A percentile compares a stretch with the other conserved stretches of the same genome.
phyloP scores from a whole-genome alignment of 306 rosid species.

The Prunus mume region DNA sequence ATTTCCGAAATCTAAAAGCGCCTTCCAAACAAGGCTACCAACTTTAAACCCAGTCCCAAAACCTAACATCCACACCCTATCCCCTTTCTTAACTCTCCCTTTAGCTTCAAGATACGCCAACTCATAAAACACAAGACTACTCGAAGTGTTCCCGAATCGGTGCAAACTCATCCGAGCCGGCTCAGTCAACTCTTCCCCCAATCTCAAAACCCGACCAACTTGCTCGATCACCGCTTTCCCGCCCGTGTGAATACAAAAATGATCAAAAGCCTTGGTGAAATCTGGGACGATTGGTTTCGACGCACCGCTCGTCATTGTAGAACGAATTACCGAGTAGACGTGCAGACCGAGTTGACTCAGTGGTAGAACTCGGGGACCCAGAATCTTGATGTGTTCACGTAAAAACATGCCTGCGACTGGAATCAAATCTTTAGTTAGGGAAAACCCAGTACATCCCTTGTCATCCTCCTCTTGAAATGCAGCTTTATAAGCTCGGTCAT shows the following conservation, averaged over 20 bases:
- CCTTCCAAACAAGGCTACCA: slow-evolving; percentile 27
- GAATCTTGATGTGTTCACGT: slow-evolving; percentile 11
- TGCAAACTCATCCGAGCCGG: slow-evolving; percentile 29
- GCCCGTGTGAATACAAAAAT: slow-evolving; percentile 29
- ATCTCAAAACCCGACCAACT: slow-evolving; percentile 9
- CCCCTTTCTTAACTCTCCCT: slow-evolving; percentile 16
- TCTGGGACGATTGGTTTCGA: slow-evolving; percentile 12
- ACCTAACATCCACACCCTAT: slow-evolving; percentile 26
- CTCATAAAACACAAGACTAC: slow-evolving; percentile 29
- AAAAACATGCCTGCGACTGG: slow-evolving; percentile 1
- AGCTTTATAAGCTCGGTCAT: slow-evolving; percentile 14
- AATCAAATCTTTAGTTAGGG: slow-evolving; percentile 7
- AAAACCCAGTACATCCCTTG: slow-evolving; percentile 1
- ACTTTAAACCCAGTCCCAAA: slow-evolving; percentile 31
- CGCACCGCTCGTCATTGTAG: background rate
- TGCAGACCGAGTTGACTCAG: slow-evolving; percentile 1
- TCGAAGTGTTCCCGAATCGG: slow-evolving; percentile 32
- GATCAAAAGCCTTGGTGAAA: slow-evolving; percentile 26
- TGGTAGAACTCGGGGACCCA: slow-evolving; percentile 17
- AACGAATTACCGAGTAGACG: background rate
- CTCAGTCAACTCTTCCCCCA: slow-evolving; percentile 14
- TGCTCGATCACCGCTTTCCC: slow-evolving; percentile 25
- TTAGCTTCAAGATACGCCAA: slow-evolving; percentile 25
- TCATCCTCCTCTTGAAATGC: slow-evolving; percentile 21
- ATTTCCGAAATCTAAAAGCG: slow-evolving; percentile 2